phyloP scores from a whole-genome alignment of 768 basidiomycete species.

The Symmetrospora coprosmae region DNA sequence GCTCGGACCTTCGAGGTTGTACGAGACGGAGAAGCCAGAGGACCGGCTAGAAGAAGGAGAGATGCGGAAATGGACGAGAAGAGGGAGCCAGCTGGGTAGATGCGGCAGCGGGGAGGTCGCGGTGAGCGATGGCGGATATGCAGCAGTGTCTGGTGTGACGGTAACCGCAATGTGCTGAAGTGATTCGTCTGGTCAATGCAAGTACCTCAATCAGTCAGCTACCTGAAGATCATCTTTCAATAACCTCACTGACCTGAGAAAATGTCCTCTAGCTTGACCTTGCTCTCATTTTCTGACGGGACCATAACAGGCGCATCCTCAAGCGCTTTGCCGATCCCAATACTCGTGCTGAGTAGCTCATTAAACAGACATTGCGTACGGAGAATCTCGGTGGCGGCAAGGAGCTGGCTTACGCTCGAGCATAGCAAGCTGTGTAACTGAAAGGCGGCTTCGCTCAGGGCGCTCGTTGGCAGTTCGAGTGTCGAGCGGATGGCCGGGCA shows the following conservation, averaged over 20 bases:
- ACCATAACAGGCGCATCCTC: not conserved
- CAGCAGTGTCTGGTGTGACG: not conserved
- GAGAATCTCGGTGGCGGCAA: not conserved
- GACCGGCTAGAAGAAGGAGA: not conserved
- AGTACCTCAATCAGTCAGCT: not conserved
- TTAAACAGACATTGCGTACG: not conserved
- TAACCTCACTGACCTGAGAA: not conserved
- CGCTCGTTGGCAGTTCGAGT: not conserved
- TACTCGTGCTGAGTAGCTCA: too few species aligned
- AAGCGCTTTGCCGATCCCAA: not conserved
- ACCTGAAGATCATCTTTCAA: not conserved
- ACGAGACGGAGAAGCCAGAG: not conserved
- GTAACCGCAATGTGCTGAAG: not conserved
- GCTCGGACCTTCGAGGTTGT: not conserved
- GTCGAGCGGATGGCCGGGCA: not conserved
- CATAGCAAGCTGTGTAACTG: not conserved
- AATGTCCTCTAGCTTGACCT: not conserved
- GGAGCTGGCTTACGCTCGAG: not conserved
- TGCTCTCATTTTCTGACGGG: not conserved
- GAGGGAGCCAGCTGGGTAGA: conserved; percentile 12
- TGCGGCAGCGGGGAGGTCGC: not conserved
- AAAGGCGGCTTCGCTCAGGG: not conserved
- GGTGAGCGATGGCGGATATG: not conserved
- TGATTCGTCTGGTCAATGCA: not conserved
- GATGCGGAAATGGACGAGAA: not conserved